phyloP scores from a whole-genome alignment of 768 basidiomycete genomes.

The Fibroporia radiculosa region DNA sequence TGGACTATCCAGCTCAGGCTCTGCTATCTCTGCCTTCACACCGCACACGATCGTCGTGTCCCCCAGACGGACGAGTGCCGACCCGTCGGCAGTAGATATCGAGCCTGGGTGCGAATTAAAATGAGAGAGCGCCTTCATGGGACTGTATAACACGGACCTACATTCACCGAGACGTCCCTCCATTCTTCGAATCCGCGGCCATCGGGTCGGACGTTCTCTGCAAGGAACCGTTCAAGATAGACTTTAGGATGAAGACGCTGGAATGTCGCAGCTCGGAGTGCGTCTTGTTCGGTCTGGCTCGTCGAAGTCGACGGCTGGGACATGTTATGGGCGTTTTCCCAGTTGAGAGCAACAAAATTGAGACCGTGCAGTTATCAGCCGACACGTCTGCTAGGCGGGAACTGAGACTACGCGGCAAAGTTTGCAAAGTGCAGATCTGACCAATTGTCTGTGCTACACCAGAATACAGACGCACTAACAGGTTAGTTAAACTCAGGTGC shows the following conservation, averaged over 20 bases:
- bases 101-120: conserved; percentile 59
- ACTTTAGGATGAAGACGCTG: conserved; percentile 83
- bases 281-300: conserved; percentile 11
- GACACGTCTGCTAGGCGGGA: no score
- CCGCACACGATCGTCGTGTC: conserved; percentile 95
- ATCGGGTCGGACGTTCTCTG: conserved; percentile 74
- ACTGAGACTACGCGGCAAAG: no score
- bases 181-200: conserved; percentile 64
- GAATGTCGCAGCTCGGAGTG: conserved; percentile 43
- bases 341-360: no score
- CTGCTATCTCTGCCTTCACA: conserved; percentile 90
- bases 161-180: conserved; percentile 71
- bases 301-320: conserved; percentile 9
- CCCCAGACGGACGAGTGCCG: conserved; percentile 84
- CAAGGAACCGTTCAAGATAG: conserved; percentile 82
- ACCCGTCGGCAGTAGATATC: conserved; percentile 90
- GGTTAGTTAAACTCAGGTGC: no score
- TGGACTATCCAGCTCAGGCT: conserved; percentile 75
- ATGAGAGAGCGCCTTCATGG: neutral
- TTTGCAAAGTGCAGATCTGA: no score
- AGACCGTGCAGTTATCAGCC: no score
- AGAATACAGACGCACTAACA: no score
- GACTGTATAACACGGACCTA: conserved; percentile 45
- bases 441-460: no score
- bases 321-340: no score